Evolutionary conservation across 441 rosid genomes (phyloP).

Genomic region (Manihot esculenta): DNA sequence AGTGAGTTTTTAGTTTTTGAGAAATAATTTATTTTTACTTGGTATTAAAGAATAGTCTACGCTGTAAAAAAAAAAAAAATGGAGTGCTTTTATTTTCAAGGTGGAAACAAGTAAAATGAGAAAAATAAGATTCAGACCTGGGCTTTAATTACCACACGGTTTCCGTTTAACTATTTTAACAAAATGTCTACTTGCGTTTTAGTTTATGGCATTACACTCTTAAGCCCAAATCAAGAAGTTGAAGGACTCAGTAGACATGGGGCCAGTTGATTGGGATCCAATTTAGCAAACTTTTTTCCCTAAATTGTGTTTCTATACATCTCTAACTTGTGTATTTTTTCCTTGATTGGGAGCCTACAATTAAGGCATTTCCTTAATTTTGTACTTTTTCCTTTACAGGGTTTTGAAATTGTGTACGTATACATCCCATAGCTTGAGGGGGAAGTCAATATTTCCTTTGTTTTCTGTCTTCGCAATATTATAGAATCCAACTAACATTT

Average conservation of each 20-base stretch:
- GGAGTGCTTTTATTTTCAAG: not conserved
- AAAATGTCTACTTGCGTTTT: not conserved
- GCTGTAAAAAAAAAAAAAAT: not conserved
- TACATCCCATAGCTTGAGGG: too few species aligned
- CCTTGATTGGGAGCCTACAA: too few species aligned
- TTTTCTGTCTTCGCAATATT: too few species aligned
- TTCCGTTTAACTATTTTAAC: not conserved
- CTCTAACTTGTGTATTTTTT: too few species aligned
- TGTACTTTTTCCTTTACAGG: too few species aligned
- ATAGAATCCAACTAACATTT: too few species aligned
- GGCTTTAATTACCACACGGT: not conserved
- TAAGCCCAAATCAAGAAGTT: not conserved
- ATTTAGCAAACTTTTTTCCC: not conserved
- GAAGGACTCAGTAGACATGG: not conserved
- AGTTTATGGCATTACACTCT: too few species aligned
- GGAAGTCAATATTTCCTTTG: too few species aligned
- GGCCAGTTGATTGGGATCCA: not conserved
- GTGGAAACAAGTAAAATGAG: not conserved
- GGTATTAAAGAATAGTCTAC: not conserved
- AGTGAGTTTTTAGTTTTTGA: not conserved
- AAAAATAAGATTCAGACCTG: not conserved
- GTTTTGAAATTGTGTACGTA: too few species aligned
- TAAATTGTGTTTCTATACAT: too few species aligned
- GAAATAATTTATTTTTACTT: not conserved
- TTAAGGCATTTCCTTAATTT: too few species aligned